Base-by-base conservation (phyloP, 345 rosid genomes). In the Durio zibethinus region DNA sequence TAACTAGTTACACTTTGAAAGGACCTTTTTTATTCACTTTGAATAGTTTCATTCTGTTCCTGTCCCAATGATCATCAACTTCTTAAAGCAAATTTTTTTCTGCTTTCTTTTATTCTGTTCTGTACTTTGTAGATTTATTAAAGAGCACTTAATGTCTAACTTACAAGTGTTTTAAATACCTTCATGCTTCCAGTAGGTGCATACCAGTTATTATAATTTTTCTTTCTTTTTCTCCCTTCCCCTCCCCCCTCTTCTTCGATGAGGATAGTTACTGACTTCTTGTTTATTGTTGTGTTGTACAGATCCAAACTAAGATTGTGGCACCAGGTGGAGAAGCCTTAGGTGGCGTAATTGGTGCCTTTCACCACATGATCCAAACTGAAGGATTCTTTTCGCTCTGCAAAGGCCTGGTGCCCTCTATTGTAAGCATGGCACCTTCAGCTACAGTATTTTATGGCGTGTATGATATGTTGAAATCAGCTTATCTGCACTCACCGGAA, bases 381-480 rank as follows among this genome's bases (percentile, higher is more conserved):
- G 93, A 91, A 85, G 93, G 96, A 25, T 85, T 89, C 87, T 88
- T 91, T 77, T 89, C 96, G 1, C 85, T 91, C 52, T 91, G 87
- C 81, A 91, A 85, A 85, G 93, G 96, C 50, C 83, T 91, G 78
- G 90, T 87, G 48, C 92, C 96, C 67, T 91, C 93, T n/a, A 80
- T 89, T 23, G 64, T 82, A 67, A 91, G 96, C 80, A 88, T 91
- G 90, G 93, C 93, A 72, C 93, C 96, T 64, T 86, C 92, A 8
- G 93, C 92, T 78, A 93, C 93, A 2, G 96, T 91, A 60, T 89
- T 91, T 82, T 89, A 86, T 72, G 90, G 96, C 63, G 93, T 87
- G 36, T 89, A 91, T 61, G 93, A 91, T 74, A 89, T 89, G 33
- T 63, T 91, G 71, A 88, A 89, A 81, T 86, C 93, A 36, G 82